Base-by-base conservation (phyloP, 2,329 filamentous ascomycete genomes). In the Exophiala sp. region DNA sequence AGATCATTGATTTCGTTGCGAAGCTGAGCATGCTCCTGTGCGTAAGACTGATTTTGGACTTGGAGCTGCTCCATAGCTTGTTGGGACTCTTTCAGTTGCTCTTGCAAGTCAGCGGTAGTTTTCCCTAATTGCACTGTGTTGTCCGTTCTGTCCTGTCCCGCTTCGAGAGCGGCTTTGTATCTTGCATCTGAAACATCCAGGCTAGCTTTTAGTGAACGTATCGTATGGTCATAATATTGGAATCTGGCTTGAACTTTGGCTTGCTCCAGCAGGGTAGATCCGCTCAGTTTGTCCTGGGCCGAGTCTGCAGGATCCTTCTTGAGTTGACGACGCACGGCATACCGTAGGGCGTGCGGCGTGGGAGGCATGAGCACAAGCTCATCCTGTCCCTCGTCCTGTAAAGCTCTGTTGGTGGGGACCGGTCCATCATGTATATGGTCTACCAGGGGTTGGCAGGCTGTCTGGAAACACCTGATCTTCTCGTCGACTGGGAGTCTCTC, bases 391-490 rank as follows among this genome's bases (percentile, higher is more conserved):
- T 43, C 39, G 4, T 39, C 46, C 35, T 48, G 50, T 11, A 20
- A 32, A n/a, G 44, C 32, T 18, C n/a, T 34, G 9, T 39, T 16
- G 21, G n/a, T 45, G 36, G 24, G 21, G 11, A 33, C 21, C 4
- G 38, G 29, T n/a, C 29, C 34, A n/a, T 33, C 39, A 5, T 40
- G 45, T 35, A 50, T 29, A 21, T 53, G 38, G 9, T 57, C 47
- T 8, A 57, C 33, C 11, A 57, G 41, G 16, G 47, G 38, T 29
- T 38, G 43, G 33, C 56, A 58, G 11, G 41, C 41, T 9, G 44
- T 36, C 36, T 55, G 51, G 41, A 58, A 58, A 5, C 16, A 39
- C 18, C 29, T 49, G 8, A 43, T 52, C 34, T 55, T 58, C 16
- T 55, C 48, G 16, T 32, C 18, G 7, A 33, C 35, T 3, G 45